Evolutionary conservation across 306 rosid genomes (phyloP), one percentile per base, ranked within the genome.

Genomic region (Cucumis hystrix): DNA sequence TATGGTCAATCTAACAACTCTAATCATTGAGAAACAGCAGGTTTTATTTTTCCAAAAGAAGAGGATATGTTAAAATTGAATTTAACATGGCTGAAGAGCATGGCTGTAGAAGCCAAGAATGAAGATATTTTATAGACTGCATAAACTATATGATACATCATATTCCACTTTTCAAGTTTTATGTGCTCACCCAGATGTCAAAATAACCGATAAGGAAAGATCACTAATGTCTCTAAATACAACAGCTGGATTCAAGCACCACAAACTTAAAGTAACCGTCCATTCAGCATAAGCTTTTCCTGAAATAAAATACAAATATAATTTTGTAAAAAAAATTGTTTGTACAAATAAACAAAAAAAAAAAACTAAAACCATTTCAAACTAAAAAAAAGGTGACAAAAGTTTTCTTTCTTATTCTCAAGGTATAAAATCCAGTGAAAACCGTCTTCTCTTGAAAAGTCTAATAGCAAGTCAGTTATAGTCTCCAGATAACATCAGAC

Each of bases 161-260:
- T 33, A 17, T 52, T 73, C 70, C 47, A 35, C 52, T 17, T 59
- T 73, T 59, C 74, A 45, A 59, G 72, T 63, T 61, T 72, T 61
- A 49, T 58, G 21, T 37, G 68, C 92, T 84, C 82, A 92, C 96
- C 98, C 97, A 76, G 97, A 92, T 83, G 97, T 92, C 86, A 94
- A 87, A 75, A 94, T 88, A 78, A 94, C 89, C 49, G 98, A 92
- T 65, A 94, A 85, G 57, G 97, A 92, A 83, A 94, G 92, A 77
- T 88, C 80, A 73, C 93, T 89, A 76, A 94, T 91, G 84, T 94
- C 97, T 85, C 86, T 90, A 80, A 94, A 94, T 85, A 92, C 98
- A 79, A 90, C 97, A 61, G 90, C 89, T 60, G 98, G 98, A 87
- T 94, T 94, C 88, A 94, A 82, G 89, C 98, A 94, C 98, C 98